Percentiles rank a stretch among this genome's conserved stretches.
Conservation (phyloP, 768 basidiomycete species). For the Collybia nuda region DNA sequence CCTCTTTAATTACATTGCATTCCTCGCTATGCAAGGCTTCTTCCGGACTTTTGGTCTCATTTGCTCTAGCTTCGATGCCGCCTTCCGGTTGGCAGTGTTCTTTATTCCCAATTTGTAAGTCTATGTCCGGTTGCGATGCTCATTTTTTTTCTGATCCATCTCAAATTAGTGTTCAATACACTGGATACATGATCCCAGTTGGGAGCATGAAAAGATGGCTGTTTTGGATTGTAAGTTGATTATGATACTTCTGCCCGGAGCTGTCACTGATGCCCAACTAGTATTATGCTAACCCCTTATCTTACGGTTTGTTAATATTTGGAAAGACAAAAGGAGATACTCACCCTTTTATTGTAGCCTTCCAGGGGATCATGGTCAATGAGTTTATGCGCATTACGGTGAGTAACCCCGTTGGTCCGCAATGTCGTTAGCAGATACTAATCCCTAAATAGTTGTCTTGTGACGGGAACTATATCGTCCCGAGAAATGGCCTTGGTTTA, state of each 20-base stretch:
- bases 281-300: constrained; percentile 80
- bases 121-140: not conserved
- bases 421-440: not conserved
- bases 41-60: constrained; percentile 72
- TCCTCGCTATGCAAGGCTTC: constrained; percentile 78
- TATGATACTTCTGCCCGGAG: too few species aligned
- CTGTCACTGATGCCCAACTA: constrained; percentile 13
- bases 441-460: constrained; percentile 48
- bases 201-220: constrained; percentile 77
- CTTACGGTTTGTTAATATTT: constrained; percentile 48
- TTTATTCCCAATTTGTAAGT: constrained; percentile 73
- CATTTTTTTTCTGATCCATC: not conserved
- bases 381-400: constrained; percentile 76
- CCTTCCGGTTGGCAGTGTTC: constrained; percentile 56
- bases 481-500: constrained; percentile 57
- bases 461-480: constrained; percentile 64
- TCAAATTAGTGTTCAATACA: constrained; percentile 60
- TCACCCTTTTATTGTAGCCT: constrained; percentile 39
- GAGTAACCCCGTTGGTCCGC: constrained; percentile 19
- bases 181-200: constrained; percentile 69
- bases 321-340: not conserved
- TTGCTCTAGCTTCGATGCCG: constrained; percentile 44
- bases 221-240: constrained; percentile 72
- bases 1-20: constrained; percentile 63
- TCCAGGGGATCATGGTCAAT: constrained; percentile 81